Conservation (phyloP, 1,284 basidiomycete species). For the Mycosarcoma maydis region DNA sequence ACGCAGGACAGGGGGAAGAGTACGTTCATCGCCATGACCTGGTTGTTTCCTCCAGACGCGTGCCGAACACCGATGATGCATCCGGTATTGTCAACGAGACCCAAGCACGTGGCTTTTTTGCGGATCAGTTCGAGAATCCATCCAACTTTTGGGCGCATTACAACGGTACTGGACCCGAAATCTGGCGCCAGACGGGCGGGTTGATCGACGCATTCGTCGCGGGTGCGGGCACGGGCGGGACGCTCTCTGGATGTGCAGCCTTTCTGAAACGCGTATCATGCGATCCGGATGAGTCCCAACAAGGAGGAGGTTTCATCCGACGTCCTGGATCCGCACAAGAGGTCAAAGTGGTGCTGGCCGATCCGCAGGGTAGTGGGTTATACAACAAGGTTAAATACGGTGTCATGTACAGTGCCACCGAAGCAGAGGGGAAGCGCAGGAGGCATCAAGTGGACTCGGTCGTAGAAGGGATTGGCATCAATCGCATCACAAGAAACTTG, state of each 20-base stretch:
- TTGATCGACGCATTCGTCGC: conserved; percentile 85
- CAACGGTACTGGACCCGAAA: conserved; percentile 90
- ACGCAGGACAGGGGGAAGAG: conserved; percentile 24
- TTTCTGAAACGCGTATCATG: conserved; percentile 74
- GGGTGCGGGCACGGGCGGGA: conserved; percentile 97
- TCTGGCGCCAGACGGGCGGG: conserved; percentile 90
- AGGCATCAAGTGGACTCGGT: conserved; percentile 76
- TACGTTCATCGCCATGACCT: conserved; percentile 46
- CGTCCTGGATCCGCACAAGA: conserved; percentile 25
- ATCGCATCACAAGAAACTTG: conserved; percentile 62
- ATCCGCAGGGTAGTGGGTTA: conserved; percentile 93
- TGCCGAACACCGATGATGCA: conserved; percentile 5
- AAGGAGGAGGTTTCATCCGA: conserved; percentile 17
- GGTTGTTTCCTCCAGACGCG: conserved; percentile 43
- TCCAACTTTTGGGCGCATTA: conserved; percentile 92
- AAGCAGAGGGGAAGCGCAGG: conserved; percentile 92
- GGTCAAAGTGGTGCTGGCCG: conserved; percentile 74
- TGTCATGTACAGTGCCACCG: conserved; percentile 90
- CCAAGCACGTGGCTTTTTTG: conserved; percentile 73
- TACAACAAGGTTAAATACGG: conserved; percentile 83
- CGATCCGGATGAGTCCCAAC: conserved; percentile 30
- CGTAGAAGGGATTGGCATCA: conserved; percentile 75
- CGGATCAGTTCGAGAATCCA: conserved; percentile 82
- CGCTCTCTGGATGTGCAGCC: conserved; percentile 83
- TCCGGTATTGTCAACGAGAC: conserved; percentile 38